Evolutionary conservation across 208 protist genomes (phyloP), one percentile per base, ranked within the genome.

Genomic region (Trypanosoma avium): DNA sequence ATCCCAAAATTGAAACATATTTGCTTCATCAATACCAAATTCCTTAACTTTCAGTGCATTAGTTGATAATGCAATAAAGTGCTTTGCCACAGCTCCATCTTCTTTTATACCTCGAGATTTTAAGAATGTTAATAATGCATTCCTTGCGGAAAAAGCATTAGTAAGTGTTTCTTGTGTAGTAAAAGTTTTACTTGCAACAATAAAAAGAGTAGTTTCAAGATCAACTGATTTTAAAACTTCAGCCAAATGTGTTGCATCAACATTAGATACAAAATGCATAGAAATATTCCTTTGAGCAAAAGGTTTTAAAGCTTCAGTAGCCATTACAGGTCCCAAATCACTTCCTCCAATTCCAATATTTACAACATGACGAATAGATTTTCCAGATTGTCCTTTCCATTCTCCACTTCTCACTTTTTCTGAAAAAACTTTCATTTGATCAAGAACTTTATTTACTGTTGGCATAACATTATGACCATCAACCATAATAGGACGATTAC

Each of bases 1-100:
- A 73, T 99, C 97, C 95, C 97, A 98, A 78, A 99, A 99, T 49
- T 83, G 93, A 77, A 99, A 99, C 97, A 99, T 98, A 73, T 99
- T 99, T 8, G 56, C 74, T 15, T 85, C 93, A 61, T 98, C 90
- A 49, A 99, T 98, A 46, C 98, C 98, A 69, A 99, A 99, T 59
- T 92, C 92, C 45, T 77, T 86, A 0, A 96, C 89, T 43, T 92
- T 82, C 48, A 80, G 49, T 8, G 82, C 79, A 76, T 99, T 99
- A 1, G 97, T 99, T 32, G 97, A 99, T 22, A 99, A 67, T 24
- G 97, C 97, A 40, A 98, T 94, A 82, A 99, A 99, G 75, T 99
- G 97, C 81, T 98, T 97, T 5, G 94, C 90, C 24, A 99, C 88
- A 9, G 85, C 79, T 22, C 80, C 82, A 7, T 82, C 62, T 13